Base-by-base conservation (phyloP, 805 yeast species). In the Candida michaelii region DNA sequence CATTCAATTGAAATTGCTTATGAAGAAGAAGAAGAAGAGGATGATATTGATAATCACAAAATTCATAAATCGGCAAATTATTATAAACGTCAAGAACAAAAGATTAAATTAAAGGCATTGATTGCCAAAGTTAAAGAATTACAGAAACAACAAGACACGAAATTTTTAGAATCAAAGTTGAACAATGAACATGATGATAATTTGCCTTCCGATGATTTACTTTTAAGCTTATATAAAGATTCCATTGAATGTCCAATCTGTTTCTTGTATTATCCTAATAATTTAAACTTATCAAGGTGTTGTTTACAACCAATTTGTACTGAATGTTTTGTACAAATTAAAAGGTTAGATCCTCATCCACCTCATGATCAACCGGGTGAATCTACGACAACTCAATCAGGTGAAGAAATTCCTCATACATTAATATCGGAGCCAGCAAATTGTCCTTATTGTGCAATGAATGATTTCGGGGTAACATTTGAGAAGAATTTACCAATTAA, bases 251-350 rank as follows among this genome's bases (percentile, higher is more conserved):
- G 99, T 60, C 98, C 99, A 8, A 91, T 91, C 50, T 91, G 99
- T 59, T 91, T 91, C 59, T 72, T 93, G 8, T 87, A 76, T 58
- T 89, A 83, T 62, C 97, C 98, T 1, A 73, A 77, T 19, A 77
- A 80, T 53, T 63, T 90, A 47, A 93, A 93, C 65, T 62, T 76
- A 40, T 83, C 96, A 7, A 73, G 95, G 34, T 91, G 99, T 62
- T 91, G 99, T 61, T 77, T 78, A 38, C 98, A 91, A 60, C 90
- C 95, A 1, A 89, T 91, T 15, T 93, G 99, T 65, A 77, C 96
- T 1, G 98, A 91, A 64, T 91, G 99, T 59, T 93, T 91, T 75
- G 97, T 91, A 9, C 97, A 91, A 62, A 89, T 91, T 59, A 89
- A 87, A 61, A 76, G 99, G 40, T 67, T 82, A 25, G 95, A 88